These are phyloP conservation scores for Sordariomycetes sp. DNA, from an alignment of 2,329 filamentous ascomycete species.

Conservation along the genomic window DNA sequence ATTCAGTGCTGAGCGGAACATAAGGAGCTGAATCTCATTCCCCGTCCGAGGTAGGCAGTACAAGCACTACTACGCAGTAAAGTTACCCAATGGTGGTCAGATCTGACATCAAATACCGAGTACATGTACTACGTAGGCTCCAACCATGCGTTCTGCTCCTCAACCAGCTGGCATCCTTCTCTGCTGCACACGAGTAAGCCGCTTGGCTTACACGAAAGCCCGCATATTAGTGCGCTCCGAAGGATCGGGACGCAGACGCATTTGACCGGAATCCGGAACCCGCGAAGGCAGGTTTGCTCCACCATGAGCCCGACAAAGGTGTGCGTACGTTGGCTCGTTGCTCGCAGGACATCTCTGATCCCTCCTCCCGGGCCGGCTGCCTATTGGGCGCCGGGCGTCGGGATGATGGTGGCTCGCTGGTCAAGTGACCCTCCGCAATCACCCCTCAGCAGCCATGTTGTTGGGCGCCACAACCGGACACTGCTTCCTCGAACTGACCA, in stretches of 20 bases:
- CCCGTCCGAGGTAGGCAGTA: not conserved
- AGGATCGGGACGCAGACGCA: not conserved
- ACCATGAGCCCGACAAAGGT: not conserved
- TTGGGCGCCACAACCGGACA: not conserved
- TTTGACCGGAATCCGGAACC: not conserved
- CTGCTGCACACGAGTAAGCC: too few species aligned
- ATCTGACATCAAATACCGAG: not conserved
- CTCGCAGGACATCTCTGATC: not conserved
- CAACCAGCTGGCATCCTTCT: too few species aligned
- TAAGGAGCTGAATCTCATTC: not conserved
- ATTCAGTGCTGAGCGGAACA: not conserved
- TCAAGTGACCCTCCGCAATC: not conserved
- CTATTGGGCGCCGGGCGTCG: not conserved
- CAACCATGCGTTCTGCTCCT: too few species aligned
- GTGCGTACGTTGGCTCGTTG: too few species aligned
- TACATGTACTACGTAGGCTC: too few species aligned
- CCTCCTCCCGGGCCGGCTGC: not conserved
- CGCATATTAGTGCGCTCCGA: too few species aligned
- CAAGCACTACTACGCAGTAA: not conserved
- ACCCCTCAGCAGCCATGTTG: not conserved
- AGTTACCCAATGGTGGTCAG: not conserved
- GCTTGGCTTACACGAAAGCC: too few species aligned
- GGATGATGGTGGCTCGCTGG: not conserved
- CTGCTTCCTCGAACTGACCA: not conserved
- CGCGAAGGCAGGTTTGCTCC: not conserved